Base-by-base conservation (phyloP, 2,329 filamentous ascomycete genomes). In the Juglanconis sp. region DNA sequence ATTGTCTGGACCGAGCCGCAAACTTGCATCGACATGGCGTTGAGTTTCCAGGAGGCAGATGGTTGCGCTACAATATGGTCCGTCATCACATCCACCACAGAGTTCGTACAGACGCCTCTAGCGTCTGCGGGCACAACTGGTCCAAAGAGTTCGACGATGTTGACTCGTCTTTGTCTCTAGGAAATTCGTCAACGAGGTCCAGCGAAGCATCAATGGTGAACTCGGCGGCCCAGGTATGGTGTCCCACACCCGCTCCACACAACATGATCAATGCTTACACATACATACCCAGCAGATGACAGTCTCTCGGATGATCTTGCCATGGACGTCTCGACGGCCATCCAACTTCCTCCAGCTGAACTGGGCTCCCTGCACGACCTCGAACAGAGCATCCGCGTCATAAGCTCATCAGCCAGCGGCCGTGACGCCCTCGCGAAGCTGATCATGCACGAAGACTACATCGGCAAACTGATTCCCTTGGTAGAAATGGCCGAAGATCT, bases 31-130 rank as follows among this genome's bases (percentile, higher is more conserved):
- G 95, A 99, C 72, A 98, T 99, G 95, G 95, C 95, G 48, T 83
- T 99, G 65, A 97, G 93, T 73, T 99, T 99, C 71, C 95, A 99
- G 74, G 95, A 99, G 77, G 89, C 93, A 2, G 95, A 98, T 67
- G 95, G 94, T 50, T 99, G 95, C 75, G 86, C 90, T 24, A 82
- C 87, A 64, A 96, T 99, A 74, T 99, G 95, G 95, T 96, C 69
- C 73, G 78, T 72, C 42, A 35, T 42, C 52, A 35, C 62, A 54
- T 6, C 31, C 30, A 24, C 24, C 24, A 24, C 24, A 24, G 24
- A 24, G 24, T 10, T 31, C 30, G 13, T 31, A 10, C 46, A 42
- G 38, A 15, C 10, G 38, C 4, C n/a, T 24, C n/a, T 8, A 24
- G 38, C 15, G 31, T 9, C 3, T 13, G 13, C 8, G 10, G 13